These are phyloP conservation scores for Cladophialophora chaetospira DNA, from an alignment of 2,329 filamentous ascomycete genomes.

Conservation along the genomic window DNA sequence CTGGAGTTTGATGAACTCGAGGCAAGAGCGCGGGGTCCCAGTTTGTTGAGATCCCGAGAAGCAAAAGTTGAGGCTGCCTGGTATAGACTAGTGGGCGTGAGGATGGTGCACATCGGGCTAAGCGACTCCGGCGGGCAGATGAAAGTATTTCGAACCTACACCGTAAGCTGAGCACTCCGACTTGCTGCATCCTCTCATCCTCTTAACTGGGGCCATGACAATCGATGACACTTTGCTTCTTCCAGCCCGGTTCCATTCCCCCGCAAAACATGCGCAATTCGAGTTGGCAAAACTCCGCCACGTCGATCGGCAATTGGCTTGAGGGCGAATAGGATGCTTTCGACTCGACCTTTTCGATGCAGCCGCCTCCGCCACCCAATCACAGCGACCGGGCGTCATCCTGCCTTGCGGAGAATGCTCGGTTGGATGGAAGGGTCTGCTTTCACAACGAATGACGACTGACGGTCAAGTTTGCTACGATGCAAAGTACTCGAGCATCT, in stretches of 20 bases:
- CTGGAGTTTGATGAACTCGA: conserved; percentile 2
- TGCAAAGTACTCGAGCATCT: background rate
- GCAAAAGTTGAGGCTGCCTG: background rate
- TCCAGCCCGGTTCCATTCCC: conserved; percentile 19
- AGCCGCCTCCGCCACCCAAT: conserved; percentile 6
- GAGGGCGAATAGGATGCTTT: background rate
- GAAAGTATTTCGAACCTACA: no score
- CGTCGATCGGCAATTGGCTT: conserved; percentile 8
- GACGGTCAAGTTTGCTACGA: no score
- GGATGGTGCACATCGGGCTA: no score
- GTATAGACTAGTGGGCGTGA: background rate
- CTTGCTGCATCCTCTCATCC: background rate
- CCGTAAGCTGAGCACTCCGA: background rate
- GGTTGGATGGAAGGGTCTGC: background rate
- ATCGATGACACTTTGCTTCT: conserved; percentile 8
- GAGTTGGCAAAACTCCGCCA: background rate
- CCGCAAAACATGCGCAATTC: conserved; percentile 13
- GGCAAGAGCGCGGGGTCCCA: conserved; percentile 10
- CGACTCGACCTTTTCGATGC: conserved; percentile 15
- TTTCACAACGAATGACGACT: background rate
- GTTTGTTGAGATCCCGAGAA: conserved; percentile 13
- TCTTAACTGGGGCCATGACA: background rate
- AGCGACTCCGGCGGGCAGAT: background rate
- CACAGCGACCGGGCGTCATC: background rate
- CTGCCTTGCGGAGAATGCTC: background rate